Conservation (phyloP, 495 filamentous ascomycete species). For the Mycothermus thermophilus region DNA sequence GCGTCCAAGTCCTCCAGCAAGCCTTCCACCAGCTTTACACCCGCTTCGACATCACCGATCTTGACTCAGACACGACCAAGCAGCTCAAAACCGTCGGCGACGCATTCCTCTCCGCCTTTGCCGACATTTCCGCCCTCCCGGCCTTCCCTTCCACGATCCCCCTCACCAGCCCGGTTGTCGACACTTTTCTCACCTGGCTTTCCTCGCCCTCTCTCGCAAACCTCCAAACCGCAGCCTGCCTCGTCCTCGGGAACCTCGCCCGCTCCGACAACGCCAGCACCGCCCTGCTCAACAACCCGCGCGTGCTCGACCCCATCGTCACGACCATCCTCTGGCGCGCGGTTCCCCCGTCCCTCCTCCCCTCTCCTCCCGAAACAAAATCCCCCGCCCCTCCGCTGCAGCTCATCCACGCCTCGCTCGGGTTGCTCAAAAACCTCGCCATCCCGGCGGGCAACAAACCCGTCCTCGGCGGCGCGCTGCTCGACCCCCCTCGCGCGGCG, state of each 20-base stretch:
- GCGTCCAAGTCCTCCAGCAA: slow-evolving; percentile 18
- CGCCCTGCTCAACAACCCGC: slow-evolving; percentile 42
- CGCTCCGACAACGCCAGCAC: slow-evolving; percentile 52
- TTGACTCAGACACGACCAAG: slow-evolving; percentile 35
- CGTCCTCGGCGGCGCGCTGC: slow-evolving; percentile 34
- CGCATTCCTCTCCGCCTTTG: slow-evolving; percentile 42
- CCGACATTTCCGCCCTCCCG: slow-evolving; percentile 48
- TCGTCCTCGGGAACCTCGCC: slow-evolving; percentile 65
- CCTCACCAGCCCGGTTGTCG: slow-evolving; percentile 30
- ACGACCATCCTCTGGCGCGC: slow-evolving; percentile 32
- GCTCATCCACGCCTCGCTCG: slow-evolving; percentile 50
- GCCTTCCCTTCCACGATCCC: slow-evolving; percentile 32
- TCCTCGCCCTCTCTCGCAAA: slow-evolving; percentile 17
- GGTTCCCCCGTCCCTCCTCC: slow-evolving; percentile 6
- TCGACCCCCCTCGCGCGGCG: slow-evolving; percentile 11
- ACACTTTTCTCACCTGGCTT: slow-evolving; percentile 37
- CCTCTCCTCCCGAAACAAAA: slow-evolving; percentile 3
- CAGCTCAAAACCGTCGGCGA: slow-evolving; percentile 40
- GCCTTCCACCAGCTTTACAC: slow-evolving; percentile 20
- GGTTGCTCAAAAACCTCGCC: slow-evolving; percentile 71
- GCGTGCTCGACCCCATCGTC: slow-evolving; percentile 44
- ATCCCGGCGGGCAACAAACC: slow-evolving; percentile 51
- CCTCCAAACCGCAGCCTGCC: slow-evolving; percentile 58
- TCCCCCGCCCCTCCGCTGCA: slow-evolving; percentile 22
- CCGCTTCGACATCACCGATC: slow-evolving; percentile 13